Evolutionary conservation across 192 early-diverging fungal genomes (phyloP).

Genomic region (Lunasporangiospora selenospora): DNA sequence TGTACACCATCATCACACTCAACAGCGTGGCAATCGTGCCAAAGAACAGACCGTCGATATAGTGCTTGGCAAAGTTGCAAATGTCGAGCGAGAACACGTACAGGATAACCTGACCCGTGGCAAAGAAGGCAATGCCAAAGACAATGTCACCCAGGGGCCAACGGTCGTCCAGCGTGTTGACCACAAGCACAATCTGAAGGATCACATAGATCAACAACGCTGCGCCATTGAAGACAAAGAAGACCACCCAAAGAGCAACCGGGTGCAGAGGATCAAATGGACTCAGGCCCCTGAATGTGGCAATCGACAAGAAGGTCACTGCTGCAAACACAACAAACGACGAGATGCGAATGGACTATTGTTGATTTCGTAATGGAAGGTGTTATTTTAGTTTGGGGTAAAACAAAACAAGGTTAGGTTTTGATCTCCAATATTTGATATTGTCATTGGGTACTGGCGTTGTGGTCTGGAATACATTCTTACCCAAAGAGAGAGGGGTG

Average conservation of each 20-base stretch:
- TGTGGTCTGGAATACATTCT: neutral
- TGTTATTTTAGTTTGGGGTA: neutral
- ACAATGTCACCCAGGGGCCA: slow-evolving; percentile 96
- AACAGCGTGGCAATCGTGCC: slow-evolving; percentile 88
- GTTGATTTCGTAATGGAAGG: neutral
- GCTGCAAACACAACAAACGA: slow-evolving; percentile 82
- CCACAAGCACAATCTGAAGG: slow-evolving; percentile 92
- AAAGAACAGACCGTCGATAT: slow-evolving; percentile 98
- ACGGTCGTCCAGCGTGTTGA: slow-evolving; percentile 93
- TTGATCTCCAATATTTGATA: neutral
- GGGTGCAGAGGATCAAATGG: slow-evolving; percentile 70
- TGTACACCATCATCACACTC: slow-evolving; percentile 99
- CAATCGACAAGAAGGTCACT: slow-evolving; percentile 80
- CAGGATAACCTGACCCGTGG: slow-evolving; percentile 83
- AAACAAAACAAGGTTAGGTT: slow-evolving; percentile 1
- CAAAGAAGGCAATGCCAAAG: slow-evolving; percentile 88
- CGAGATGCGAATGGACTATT: slow-evolving; percentile 80
- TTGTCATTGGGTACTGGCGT: neutral
- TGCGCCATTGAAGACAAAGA: slow-evolving; percentile 86
- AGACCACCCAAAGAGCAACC: slow-evolving; percentile 81
- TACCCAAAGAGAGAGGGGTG: slow-evolving; percentile 89
- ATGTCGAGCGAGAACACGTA: slow-evolving; percentile 83
- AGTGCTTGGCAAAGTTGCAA: slow-evolving; percentile 91
- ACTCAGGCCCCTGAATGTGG: slow-evolving; percentile 76
- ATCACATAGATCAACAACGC: slow-evolving; percentile 87